Evolutionary conservation across 768 basidiomycete genomes (phyloP), one percentile per base, ranked within the genome.

Genomic region (Psilocybe sp.): DNA sequence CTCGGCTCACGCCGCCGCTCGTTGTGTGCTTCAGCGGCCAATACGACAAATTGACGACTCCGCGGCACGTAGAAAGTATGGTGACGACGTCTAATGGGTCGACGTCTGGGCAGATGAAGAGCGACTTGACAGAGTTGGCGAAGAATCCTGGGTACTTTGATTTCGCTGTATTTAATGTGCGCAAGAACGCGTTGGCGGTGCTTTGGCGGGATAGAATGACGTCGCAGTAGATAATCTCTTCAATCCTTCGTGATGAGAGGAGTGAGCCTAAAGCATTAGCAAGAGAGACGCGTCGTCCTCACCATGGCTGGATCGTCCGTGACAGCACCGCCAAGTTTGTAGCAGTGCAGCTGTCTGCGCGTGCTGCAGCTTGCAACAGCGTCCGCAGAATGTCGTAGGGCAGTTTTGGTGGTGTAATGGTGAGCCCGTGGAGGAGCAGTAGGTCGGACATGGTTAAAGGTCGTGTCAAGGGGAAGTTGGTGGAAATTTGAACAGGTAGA

Each of bases 311-410:
- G 12, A 63, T 63, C 3, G 56, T 53, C 20, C 52, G 64, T 12
- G 67, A 73, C 3, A 72, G 56, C 14, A 64, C 47, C 15, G 64
- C 60, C 11, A 73, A 61, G 18, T 59, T 63, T 16, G 67, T 44
- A 0, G 71, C 70, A 4, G 65, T 68, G 37, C 60, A 60, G 36
- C 47, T 60, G 48, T 74, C 66, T 12, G 57, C 35, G 16, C 48
- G 49, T 12, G 68, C 64, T 28, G 69, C 69, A 15, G 60, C 57
- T 44, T 74, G 71, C 32, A 74, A 59, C 12, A 75, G 56, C 15
- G 70, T 55, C 19, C 71, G 67, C 15, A 74, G 51, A 41, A 71
- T 54, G 51, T 73, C 73, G 51, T 67, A 60, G n/a, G 72, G 69
- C 23, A 66, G 56, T 28, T 28, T 28, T 28, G 23, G 23, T 28